These are phyloP conservation scores for Fusarium buxicola DNA, from an alignment of 2,329 filamentous ascomycete species.

Conservation along the genomic window DNA sequence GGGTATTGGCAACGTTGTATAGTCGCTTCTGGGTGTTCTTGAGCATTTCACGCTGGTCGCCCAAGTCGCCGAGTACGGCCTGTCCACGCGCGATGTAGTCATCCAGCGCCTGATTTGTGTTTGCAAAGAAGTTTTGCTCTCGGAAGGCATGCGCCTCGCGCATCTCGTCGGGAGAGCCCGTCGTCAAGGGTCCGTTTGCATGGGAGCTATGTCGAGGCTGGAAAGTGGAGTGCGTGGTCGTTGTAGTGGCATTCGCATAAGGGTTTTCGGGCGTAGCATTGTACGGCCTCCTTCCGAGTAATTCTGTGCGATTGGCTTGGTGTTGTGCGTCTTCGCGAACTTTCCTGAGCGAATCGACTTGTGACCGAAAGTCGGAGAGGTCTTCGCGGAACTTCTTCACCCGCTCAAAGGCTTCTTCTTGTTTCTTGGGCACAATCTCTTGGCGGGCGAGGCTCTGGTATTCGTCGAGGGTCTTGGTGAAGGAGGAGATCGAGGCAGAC, in stretches of 20 bases:
- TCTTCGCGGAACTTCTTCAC: conserved; percentile 88
- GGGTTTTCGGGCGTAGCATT: conserved; percentile 89
- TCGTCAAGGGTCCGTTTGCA: conserved; percentile 47
- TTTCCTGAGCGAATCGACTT: conserved; percentile 81
- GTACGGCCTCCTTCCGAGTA: conserved; percentile 87
- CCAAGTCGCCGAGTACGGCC: conserved; percentile 88
- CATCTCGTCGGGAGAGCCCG: conserved; percentile 69
- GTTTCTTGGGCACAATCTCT: conserved; percentile 90
- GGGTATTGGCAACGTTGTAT: conserved; percentile 92
- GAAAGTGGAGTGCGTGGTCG: conserved; percentile 52
- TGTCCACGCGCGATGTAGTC: conserved; percentile 94
- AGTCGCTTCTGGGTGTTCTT: conserved; percentile 93
- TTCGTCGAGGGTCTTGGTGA: conserved; percentile 91
- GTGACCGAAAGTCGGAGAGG: conserved; percentile 80
- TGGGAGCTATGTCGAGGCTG: conserved; percentile 58
- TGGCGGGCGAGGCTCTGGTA: conserved; percentile 87
- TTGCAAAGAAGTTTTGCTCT: conserved; percentile 88
- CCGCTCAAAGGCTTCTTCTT: conserved; percentile 88
- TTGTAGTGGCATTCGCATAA: conserved; percentile 71
- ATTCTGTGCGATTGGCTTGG: conserved; percentile 76
- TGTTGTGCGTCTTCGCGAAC: conserved; percentile 80
- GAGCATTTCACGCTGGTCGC: conserved; percentile 91
- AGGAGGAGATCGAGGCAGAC: conserved; percentile 80
- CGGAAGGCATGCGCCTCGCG: conserved; percentile 86
- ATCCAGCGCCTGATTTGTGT: conserved; percentile 86